Conservation (phyloP, 2,329 filamentous ascomycete species). For the Emmonsia crescens region DNA sequence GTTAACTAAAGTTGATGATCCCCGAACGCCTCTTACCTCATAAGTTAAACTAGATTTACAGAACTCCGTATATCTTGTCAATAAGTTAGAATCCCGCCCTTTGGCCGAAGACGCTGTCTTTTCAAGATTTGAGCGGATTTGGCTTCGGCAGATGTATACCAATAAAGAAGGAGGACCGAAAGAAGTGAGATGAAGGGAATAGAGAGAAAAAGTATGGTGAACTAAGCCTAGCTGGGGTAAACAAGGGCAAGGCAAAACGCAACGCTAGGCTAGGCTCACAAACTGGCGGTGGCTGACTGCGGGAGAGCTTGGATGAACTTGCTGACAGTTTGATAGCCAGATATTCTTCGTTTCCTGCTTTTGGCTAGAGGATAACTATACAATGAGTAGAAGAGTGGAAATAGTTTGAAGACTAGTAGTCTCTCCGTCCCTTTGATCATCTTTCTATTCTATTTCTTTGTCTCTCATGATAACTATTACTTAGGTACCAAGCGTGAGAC, state of each 20-base stretch:
- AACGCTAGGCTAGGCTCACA: not conserved
- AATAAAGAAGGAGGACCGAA: not conserved
- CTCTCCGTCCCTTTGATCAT: not conserved
- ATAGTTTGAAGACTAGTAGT: not conserved
- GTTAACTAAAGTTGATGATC: not conserved
- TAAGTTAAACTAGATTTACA: not conserved
- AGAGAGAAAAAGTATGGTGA: not conserved
- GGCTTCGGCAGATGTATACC: not conserved
- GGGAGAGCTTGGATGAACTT: not conserved
- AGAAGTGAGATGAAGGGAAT: not conserved
- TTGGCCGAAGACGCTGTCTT: not conserved
- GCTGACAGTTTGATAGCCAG: not conserved
- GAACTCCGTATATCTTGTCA: not conserved
- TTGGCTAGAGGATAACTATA: not conserved
- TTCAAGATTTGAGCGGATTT: not conserved
- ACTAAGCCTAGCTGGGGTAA: not conserved
- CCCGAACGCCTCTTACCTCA: not conserved
- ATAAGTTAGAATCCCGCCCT: not conserved
- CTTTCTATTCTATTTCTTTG: not conserved
- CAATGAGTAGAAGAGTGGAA: not conserved
- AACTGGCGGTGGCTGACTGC: not conserved
- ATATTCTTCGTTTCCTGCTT: constrained; percentile 1
- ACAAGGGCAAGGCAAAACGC: not conserved
- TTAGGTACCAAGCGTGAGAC: not conserved
- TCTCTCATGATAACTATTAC: not conserved